Base-by-base conservation (phyloP, 306 rosid genomes). In the Delonix regia region DNA sequence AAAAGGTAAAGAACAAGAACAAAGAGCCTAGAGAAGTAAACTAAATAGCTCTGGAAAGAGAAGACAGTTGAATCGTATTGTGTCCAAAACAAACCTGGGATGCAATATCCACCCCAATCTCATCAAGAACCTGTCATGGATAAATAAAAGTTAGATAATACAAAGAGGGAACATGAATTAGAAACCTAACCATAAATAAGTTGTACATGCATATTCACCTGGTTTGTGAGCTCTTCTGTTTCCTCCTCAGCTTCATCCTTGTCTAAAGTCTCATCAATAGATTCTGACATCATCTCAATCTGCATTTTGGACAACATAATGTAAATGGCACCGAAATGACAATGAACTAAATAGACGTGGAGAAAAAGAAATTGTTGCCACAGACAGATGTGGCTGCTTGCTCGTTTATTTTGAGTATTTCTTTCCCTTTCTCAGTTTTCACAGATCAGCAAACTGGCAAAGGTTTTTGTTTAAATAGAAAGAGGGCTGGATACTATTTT, bases 241-340 rank as follows among this genome's bases (percentile, higher is more conserved):
- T 92, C 99, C 87, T 94, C 99, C 81, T 94, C 99, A 0, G 99
- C 99, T 86, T 94, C 99, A 77, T 94, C 99, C 81, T 92, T 94
- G 88, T 94, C 99, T 77, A 94, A 81, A 78, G 99, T 91, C 87
- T 94, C 99, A 76, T 94, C 99, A 42, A 94, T 94, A 68, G 99
- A 86, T 87, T 92, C 99, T 52, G 99, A 92, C 97, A 94, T 92
- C 97, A 94, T 94, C 86, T 94, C 99, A 82, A 91, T 94, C 99
- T 94, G 92, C 83, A 89, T 24, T 66, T 55, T 71, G 2, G 44
- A 81, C 9, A 68, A 41, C 16, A 72, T 48, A 24, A 12, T 7
- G 5, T 16, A 60, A 21, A 47, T 22, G 69, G 59, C 45, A 78
- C 21, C 22, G 21, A 56, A 34, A 19, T 21, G 27, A 53, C 27